Evolutionary conservation across 169 alveolate genomes (phyloP).

Genomic region (Cryptosporidium xiaoi): DNA sequence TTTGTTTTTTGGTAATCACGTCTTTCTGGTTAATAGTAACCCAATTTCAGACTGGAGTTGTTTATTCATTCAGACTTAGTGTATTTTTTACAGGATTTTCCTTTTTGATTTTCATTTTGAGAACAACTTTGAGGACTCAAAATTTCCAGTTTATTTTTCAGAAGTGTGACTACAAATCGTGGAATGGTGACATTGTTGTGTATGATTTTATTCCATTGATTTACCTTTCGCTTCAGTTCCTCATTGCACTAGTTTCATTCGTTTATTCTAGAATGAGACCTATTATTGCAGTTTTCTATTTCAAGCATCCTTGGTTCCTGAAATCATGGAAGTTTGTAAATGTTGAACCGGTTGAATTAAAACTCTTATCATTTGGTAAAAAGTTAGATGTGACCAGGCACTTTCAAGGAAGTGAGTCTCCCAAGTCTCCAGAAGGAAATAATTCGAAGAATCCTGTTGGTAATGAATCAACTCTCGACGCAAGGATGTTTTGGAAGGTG

Average conservation of each 20-base stretch:
- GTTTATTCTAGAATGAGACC: conserved; percentile 59
- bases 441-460: neutral
- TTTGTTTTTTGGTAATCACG: conserved; percentile 37
- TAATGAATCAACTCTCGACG: neutral
- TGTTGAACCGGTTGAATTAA: conserved; percentile 51
- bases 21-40: conserved; percentile 66
- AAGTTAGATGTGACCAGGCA: conserved; percentile 11
- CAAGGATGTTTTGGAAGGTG: conserved; percentile 50
- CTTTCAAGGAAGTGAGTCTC: neutral
- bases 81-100: conserved; percentile 47
- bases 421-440: neutral
- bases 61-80: conserved; percentile 65
- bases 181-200: conserved; percentile 26
- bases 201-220: conserved; percentile 47
- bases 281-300: conserved; percentile 50
- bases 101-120: conserved; percentile 28
- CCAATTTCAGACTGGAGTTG: conserved; percentile 74
- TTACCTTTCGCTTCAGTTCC: conserved; percentile 41
- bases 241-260: conserved; percentile 32
- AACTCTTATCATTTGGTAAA: conserved; percentile 53
- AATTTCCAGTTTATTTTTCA: conserved; percentile 6
- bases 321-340: conserved; percentile 72
- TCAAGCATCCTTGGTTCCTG: conserved; percentile 71
- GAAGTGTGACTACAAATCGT: conserved; percentile 36
- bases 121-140: conserved; percentile 33